A percentile compares a stretch with the other conserved stretches of the same genome.
Conservation (phyloP, 164 flowering plant species). For the Dillenia turbinata region DNA sequence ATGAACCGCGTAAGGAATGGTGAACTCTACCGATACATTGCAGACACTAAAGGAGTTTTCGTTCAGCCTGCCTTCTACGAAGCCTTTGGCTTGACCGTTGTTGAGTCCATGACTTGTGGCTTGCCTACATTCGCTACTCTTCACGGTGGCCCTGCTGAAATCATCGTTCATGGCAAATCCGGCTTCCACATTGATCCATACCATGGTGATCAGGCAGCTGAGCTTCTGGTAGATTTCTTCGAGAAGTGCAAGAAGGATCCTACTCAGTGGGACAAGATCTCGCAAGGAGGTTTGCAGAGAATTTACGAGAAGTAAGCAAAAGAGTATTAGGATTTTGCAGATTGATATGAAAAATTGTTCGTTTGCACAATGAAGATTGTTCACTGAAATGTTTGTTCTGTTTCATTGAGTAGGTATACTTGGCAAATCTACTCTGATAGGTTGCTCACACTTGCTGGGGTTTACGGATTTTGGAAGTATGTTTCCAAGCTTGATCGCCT, state of each 20-base stretch:
- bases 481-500: constrained; percentile 27
- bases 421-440: constrained; percentile 20
- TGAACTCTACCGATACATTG: constrained; percentile 25
- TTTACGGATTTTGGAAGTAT: constrained; percentile 30
- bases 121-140: constrained; percentile 27
- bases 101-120: constrained; percentile 29
- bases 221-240: constrained; percentile 19
- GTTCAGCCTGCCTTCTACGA: constrained; percentile 30
- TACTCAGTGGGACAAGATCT: constrained; percentile 20
- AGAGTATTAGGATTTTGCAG: neutral
- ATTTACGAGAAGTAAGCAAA: constrained; percentile 23
- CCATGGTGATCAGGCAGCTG: constrained; percentile 19
- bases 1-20: constrained; percentile 27
- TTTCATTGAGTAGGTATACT: no score
- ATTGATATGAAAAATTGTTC: neutral
- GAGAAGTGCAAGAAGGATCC: constrained; percentile 20
- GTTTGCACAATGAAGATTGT: neutral
- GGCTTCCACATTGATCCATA: constrained; percentile 30
- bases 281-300: constrained; percentile 19
- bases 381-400: no score
- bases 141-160: constrained; percentile 34
- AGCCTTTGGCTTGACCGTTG: constrained; percentile 32
- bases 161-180: constrained; percentile 22
- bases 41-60: constrained; percentile 23
- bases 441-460: constrained; percentile 22